Percentiles rank a stretch among this genome's conserved stretches.
Evolutionary conservation across 1,139 yeast genomes (phyloP).

Genomic region (Magnusiomyces sp.): DNA sequence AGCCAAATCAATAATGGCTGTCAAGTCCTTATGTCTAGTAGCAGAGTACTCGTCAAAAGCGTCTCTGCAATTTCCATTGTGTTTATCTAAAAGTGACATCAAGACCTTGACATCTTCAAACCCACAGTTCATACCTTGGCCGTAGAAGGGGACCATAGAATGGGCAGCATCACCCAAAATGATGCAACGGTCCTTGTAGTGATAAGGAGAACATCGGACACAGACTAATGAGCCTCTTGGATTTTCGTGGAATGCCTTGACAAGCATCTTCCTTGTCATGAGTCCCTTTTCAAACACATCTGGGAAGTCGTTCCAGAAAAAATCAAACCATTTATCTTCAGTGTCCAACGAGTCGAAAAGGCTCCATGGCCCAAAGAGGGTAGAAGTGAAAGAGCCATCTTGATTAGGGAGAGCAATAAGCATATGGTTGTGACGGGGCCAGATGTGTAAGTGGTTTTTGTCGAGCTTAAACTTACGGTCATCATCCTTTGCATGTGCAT

Average conservation of each 20-base stretch:
- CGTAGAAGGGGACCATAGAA: conserved; percentile 94
- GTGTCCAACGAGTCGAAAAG: conserved; percentile 41
- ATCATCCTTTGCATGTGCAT: conserved; percentile 1
- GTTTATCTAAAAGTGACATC: conserved; percentile 44
- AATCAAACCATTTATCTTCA: conserved; percentile 37
- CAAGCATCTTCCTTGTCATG: conserved; percentile 53
- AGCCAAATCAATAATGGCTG: conserved; percentile 71
- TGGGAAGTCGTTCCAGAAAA: conserved; percentile 56
- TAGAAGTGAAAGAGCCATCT: conserved; percentile 83
- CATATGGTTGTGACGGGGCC: conserved; percentile 89
- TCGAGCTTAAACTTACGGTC: conserved; percentile 43
- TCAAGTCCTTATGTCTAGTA: conserved; percentile 54
- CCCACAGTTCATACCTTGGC: conserved; percentile 97
- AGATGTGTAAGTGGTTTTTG: conserved; percentile 77
- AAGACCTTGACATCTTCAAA: conserved; percentile 78
- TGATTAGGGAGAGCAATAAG: conserved; percentile 78
- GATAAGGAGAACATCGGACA: conserved; percentile 55
- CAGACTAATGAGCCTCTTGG: conserved; percentile 73
- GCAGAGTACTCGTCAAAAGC: conserved; percentile 55
- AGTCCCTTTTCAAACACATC: conserved; percentile 52
- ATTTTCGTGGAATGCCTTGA: conserved; percentile 45
- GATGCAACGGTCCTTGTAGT: conserved; percentile 54
- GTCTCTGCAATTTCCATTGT: conserved; percentile 33
- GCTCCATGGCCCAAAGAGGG: conserved; percentile 81
- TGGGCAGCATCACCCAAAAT: conserved; percentile 92